Conservation (phyloP, 352 stramenopile species). For the Aphanomyces invadans region DNA sequence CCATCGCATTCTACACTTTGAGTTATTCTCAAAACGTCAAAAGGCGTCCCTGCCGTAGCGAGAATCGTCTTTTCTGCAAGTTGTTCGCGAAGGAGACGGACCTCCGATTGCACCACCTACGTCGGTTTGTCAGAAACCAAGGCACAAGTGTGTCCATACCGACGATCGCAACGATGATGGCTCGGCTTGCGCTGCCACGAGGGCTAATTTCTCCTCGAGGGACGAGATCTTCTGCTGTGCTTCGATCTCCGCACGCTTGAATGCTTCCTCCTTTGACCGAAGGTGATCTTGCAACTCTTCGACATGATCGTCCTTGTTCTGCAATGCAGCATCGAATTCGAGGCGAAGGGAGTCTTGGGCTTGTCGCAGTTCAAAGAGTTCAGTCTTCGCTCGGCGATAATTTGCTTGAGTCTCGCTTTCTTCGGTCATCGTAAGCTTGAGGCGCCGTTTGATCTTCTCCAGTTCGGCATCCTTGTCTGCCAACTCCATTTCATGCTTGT, state of each 20-base stretch:
- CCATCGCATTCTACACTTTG: slow-evolving; percentile 38
- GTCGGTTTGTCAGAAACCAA: too few relatives aligned
- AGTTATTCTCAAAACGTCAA: too few relatives aligned
- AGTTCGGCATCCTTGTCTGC: slow-evolving; percentile 28
- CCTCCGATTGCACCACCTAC: slow-evolving; percentile 53
- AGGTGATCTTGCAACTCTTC: slow-evolving; percentile 52
- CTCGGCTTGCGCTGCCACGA: not conserved
- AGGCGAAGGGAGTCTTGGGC: slow-evolving; percentile 25
- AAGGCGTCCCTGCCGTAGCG: not conserved
- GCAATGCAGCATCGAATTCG: slow-evolving; percentile 58
- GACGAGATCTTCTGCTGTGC: not conserved
- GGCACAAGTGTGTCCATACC: too few relatives aligned
- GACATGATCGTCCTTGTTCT: slow-evolving; percentile 53
- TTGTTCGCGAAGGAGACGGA: slow-evolving; percentile 53
- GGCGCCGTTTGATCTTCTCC: slow-evolving; percentile 52
- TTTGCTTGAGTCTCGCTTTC: slow-evolving; percentile 58
- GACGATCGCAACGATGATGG: not conserved
- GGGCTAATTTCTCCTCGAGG: not conserved
- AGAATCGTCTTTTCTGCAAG: slow-evolving; percentile 50
- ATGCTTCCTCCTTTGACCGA: slow-evolving; percentile 46
- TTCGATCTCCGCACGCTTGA: not conserved
- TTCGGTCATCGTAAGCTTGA: slow-evolving; percentile 53
- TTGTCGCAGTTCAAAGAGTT: slow-evolving; percentile 27
- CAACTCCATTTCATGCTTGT: slow-evolving; percentile 13
- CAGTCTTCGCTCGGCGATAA: slow-evolving; percentile 42